Evolutionary conservation across 2,329 filamentous ascomycete genomes (phyloP), one percentile per base, ranked within the genome.

Genomic region (Ophioceras dolichostomum): DNA sequence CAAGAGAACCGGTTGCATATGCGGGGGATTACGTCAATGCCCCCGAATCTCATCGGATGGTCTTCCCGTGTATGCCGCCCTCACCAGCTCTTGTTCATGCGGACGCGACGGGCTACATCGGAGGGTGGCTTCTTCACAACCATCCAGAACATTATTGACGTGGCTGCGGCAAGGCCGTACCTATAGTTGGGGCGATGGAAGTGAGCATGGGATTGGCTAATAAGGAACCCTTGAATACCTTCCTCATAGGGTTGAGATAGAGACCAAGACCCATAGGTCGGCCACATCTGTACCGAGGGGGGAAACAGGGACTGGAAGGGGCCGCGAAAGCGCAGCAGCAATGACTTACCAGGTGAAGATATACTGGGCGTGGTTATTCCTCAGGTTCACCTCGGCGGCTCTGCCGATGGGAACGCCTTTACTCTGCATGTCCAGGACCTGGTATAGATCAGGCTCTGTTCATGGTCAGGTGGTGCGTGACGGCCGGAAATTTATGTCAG

Each of bases 271-370:
- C n/a, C n/a, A n/a, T n/a, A n/a, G n/a, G n/a, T n/a, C n/a, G n/a
- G n/a, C n/a, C n/a, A n/a, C n/a, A n/a, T n/a, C n/a, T n/a, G n/a
- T n/a, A n/a, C n/a, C n/a, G n/a, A n/a, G n/a, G n/a, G n/a, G n/a
- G n/a, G n/a, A n/a, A n/a, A n/a, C n/a, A n/a, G n/a, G n/a, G n/a
- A n/a, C n/a, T n/a, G n/a, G n/a, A n/a, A n/a, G n/a, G n/a, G n/a
- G n/a, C n/a, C n/a, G n/a, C n/a, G n/a, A n/a, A n/a, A n/a, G n/a
- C n/a, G n/a, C n/a, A n/a, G n/a, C n/a, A n/a, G n/a, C n/a, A n/a
- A n/a, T n/a, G n/a, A n/a, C 78, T 53, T 75, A 96, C 91, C 91
- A 98, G 47, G 91, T 98, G 59, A 95, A 91, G 48, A 98, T 98
- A 60, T 98, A 98, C 67, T 96, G 91, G 45, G 85, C 79, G 60